Evolutionary conservation across 805 yeast species (phyloP).

Genomic region (Torulaspora franciscae): DNA sequence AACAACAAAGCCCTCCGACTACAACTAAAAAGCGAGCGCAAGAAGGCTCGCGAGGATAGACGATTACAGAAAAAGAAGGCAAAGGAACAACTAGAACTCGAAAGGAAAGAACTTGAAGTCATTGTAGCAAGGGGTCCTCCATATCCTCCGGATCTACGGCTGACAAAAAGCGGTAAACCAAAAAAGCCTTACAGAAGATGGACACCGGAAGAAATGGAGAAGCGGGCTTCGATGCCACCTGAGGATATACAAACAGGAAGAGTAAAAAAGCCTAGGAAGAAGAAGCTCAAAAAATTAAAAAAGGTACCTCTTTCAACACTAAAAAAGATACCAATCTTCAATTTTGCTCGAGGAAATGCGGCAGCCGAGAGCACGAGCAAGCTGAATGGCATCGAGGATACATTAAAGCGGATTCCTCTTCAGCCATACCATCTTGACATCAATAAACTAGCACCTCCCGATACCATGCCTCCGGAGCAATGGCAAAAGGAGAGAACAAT

Average conservation of each 20-base stretch:
- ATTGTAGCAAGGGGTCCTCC: conserved; percentile 35
- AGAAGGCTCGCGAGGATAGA: conserved; percentile 19
- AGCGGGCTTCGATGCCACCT: conserved; percentile 22
- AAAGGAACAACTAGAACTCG: conserved; percentile 21
- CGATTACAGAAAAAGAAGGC: conserved; percentile 20
- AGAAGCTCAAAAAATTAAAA: conserved; percentile 22
- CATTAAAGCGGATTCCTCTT: conserved; percentile 13
- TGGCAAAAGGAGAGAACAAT: conserved; percentile 4
- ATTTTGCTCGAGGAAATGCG: conserved; percentile 14
- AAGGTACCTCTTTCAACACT: conserved; percentile 26
- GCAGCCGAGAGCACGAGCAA: conserved; percentile 5
- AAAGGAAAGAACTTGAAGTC: conserved; percentile 29
- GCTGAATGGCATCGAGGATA: conserved; percentile 25
- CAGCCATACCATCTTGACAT: conserved; percentile 9
- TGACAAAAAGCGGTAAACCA: conserved; percentile 33
- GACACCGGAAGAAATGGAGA: conserved; percentile 32
- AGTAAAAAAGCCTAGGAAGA: conserved; percentile 18
- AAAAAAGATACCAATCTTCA: conserved; percentile 29
- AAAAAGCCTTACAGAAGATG: conserved; percentile 35
- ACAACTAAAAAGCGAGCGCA: conserved; percentile 19
- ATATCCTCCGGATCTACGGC: conserved; percentile 30
- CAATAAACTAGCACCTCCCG: conserved; percentile 12
- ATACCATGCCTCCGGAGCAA: conserved; percentile 6
- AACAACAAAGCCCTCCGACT: conserved; percentile 18
- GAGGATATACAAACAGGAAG: conserved; percentile 19